Evolutionary conservation across 495 filamentous ascomycete species (phyloP), one percentile per base, ranked within the genome.

Genomic region (Clavariopsis aquatica): DNA sequence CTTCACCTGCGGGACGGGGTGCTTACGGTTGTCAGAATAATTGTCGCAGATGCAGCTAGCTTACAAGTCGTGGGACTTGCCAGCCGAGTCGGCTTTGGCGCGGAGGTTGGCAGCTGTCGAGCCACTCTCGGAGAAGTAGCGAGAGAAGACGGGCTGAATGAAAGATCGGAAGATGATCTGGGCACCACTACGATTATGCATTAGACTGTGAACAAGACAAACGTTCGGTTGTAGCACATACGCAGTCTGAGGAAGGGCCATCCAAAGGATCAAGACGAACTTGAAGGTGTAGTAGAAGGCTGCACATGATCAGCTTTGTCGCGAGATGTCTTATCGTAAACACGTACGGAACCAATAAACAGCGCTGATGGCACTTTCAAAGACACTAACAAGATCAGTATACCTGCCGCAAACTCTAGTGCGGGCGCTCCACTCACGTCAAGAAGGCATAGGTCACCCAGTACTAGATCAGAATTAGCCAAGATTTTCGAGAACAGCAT

Each of bases 251-350:
- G 94, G 94, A 65, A 99, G 90, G 68, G 93, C 87, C 79, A 98
- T 90, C 95, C 95, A 99, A 73, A 99, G 85, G 71, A 97, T 81
- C 73, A 97, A 85, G 73, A 92, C 83, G 74, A 99, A 96, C 83
- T 99, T 99, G 88, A 98, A 98, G 79, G 93, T 94, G 80, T 91
- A 99, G 87, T 99, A 99, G 85, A 99, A 99, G 72, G 94, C 84
- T 87, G 60, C 54, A 10, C 9, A 34, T 34, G 26, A 34, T 56
- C 24, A 65, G 57, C 20, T 57, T 15, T 59, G n/a, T 49, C 23
- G 36, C 19, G 29, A 38, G 22, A n/a, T 1, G 15, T 23, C 19
- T 23, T 34, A 20, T 19, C 15, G 4, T 29, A 26, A 51, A 55
- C 26, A 52, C 84, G 67, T 83, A 87, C 85, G 94, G 83, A 99